Evolutionary conservation across 768 basidiomycete genomes (phyloP), one percentile per base, ranked within the genome.

Genomic region (Suillus paluster): DNA sequence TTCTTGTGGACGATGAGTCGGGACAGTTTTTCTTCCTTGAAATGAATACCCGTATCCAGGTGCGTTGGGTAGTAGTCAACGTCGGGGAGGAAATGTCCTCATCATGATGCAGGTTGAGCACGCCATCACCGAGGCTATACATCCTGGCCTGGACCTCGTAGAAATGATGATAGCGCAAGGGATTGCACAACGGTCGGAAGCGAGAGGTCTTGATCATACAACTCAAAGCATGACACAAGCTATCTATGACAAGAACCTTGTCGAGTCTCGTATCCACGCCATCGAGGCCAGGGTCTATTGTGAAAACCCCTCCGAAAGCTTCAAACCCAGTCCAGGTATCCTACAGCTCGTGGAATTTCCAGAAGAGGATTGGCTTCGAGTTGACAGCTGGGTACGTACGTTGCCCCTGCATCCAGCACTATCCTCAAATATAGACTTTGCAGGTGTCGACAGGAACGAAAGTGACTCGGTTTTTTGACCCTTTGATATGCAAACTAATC

Each of bases 11-110:
- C 64, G 79, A 86, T 48, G 59, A 73, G 0, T 83, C 83, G 1
- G 81, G 78, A 0, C 67, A 77, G 1, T 89, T 87, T 73, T 89
- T 80, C 75, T 91, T 90, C 63, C 77, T 91, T 14, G 89, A 91
- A 70, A 86, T 90, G 84, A 90, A 91, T 63, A 86, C 86, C 0
- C 80, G 88, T 10, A 82, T 89, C 49, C 86, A 88, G 68, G 85
- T 80, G 57, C 57, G 67, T 42, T 44, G 9, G 15, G 38, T 8
- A 11, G 23, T 42, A 17, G 14, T 2, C n/a, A 4, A 55, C 0
- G 19, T 1, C 14, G 21, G 8, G 34, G 15, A 25, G 36, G n/a
- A 11, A 6, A 57, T 34, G 63, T 63, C 39, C 58, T 56, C 25
- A 57, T 10, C 11, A 38, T 1, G n/a, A 19, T 64, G 10, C 66